Base-by-base conservation (phyloP, 2,329 filamentous ascomycete species). In the Pseudogymnoascus destructans region DNA sequence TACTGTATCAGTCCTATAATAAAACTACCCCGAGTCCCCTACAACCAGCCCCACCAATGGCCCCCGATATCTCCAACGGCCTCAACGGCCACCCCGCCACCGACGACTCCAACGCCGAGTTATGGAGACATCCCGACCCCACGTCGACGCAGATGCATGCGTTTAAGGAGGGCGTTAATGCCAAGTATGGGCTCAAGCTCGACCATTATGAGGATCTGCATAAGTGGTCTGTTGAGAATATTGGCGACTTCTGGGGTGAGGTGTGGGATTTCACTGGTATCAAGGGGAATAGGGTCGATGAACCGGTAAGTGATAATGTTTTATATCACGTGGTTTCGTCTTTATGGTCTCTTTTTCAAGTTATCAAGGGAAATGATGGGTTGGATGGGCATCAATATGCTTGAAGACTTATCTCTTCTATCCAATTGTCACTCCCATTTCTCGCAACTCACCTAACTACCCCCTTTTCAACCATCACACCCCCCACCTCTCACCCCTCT, bases 221-320 rank as follows among this genome's bases (percentile, higher is more conserved):
- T 73, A 74, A 79, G 68, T 97, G 92, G 92, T 95, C 89, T 63
- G 79, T 93, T 62, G 79, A 85, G 6, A 77, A 92, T 64, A 78
- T 89, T 6, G 78, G 82, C 21, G 74, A 78, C 1, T 95, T 96
- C 70, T 97, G 92, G 92, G 82, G 79, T 55, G 85, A 90, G 58
- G 79, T 89, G 8, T 96, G 91, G 91, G 76, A 87, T 40, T 91
- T 86, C 71, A 87, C 87, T 2, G 86, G 86, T 42, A 79, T 97
- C 64, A 82, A 77, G 62, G 81, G 87, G 4, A 86, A 86, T 21
- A 75, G 74, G 65, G 71, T 75, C 6, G 91, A 81, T 68, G 73
- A 77, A 23, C 70, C 79, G 73, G 85, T 87, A 68, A 60, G 73
- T 42, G 21, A 32, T 23, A 33, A 54, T 38, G 21, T 60, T 23